phyloP scores from a whole-genome alignment of 2,329 filamentous ascomycete species.

The Alternaria consortialis region DNA sequence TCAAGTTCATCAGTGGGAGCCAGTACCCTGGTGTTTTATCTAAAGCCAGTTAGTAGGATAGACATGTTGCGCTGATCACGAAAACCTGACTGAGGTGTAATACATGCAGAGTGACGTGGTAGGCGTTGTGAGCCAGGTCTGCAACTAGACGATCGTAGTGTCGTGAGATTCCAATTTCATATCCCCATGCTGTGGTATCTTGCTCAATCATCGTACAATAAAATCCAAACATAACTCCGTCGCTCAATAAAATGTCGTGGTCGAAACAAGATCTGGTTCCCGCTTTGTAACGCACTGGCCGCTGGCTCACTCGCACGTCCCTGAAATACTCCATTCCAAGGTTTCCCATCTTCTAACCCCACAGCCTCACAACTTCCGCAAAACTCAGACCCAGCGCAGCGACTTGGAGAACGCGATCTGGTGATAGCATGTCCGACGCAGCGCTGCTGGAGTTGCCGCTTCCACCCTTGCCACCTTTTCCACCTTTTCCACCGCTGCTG shows the following conservation, averaged over 20 bases:
- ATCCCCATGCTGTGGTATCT: not conserved
- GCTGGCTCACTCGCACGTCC: not conserved
- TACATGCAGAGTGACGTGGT: slow-evolving; percentile 4
- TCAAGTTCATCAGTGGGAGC: not conserved
- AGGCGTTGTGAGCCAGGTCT: not conserved
- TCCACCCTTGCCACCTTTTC: slow-evolving; percentile 21
- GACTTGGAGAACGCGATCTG: slow-evolving; percentile 35
- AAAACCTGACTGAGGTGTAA: not conserved
- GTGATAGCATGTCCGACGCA: slow-evolving; percentile 27
- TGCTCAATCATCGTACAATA: not conserved
- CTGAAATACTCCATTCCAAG: not conserved
- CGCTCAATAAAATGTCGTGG: not conserved
- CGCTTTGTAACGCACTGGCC: not conserved
- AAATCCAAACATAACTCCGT: not conserved
- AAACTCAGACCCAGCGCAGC: slow-evolving; percentile 40
- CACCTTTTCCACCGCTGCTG: not conserved
- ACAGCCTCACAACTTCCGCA: slow-evolving; percentile 32
- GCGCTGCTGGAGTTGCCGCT: slow-evolving; percentile 24
- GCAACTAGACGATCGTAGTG: not conserved
- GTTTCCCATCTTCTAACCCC: slow-evolving; percentile 20
- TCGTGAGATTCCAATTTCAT: not conserved
- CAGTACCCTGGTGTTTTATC: not conserved
- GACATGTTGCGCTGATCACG: not conserved
- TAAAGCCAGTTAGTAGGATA: not conserved
- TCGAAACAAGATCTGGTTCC: not conserved